A percentile compares a stretch with the other conserved stretches of the same genome.
phyloP scores from a whole-genome alignment of 2,329 filamentous ascomycete species.

The Neofusicoccum umdonicola region DNA sequence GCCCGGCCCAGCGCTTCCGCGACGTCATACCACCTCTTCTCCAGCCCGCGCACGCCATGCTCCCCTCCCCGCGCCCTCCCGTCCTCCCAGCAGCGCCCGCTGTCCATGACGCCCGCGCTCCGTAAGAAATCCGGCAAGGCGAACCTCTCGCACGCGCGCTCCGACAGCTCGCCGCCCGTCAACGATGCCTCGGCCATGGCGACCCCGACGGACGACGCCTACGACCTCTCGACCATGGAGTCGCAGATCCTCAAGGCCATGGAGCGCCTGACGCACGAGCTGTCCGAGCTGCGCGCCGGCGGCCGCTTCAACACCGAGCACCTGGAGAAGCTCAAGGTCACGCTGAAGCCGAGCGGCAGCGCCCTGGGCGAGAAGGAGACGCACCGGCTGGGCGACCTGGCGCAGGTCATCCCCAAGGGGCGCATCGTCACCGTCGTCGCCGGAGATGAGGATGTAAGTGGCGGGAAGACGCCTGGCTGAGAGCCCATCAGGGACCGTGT shows the following conservation, averaged over 20 bases:
- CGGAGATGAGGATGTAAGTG: conserved; percentile 61
- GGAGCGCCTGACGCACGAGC: conserved; percentile 58
- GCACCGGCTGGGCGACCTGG: conserved; percentile 59
- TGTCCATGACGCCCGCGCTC: conserved; percentile 43
- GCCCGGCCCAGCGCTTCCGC: neutral
- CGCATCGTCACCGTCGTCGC: conserved; percentile 61
- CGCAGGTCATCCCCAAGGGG: conserved; percentile 66
- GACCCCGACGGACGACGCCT: conserved; percentile 53
- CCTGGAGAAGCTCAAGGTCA: conserved; percentile 61
- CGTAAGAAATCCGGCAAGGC: conserved; percentile 57
- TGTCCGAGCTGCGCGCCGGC: conserved; percentile 61
- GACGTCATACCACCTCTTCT: neutral
- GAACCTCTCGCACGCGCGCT: conserved; percentile 37
- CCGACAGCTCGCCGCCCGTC: conserved; percentile 34
- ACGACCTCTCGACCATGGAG: conserved; percentile 60
- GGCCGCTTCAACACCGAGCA: conserved; percentile 62
- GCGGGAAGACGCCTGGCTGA: too few species aligned
- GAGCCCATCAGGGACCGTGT: too few species aligned
- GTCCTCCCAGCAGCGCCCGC: conserved; percentile 24
- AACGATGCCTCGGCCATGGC: conserved; percentile 20
- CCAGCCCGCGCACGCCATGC: neutral
- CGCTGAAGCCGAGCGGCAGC: conserved; percentile 38
- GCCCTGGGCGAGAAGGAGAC: conserved; percentile 35
- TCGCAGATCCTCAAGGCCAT: conserved; percentile 55
- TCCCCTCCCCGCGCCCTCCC: neutral